A percentile compares a stretch with the other conserved stretches of the same genome.
Evolutionary conservation across 306 rosid genomes (phyloP).

Genomic region (Gastrolobium bilobum): DNA sequence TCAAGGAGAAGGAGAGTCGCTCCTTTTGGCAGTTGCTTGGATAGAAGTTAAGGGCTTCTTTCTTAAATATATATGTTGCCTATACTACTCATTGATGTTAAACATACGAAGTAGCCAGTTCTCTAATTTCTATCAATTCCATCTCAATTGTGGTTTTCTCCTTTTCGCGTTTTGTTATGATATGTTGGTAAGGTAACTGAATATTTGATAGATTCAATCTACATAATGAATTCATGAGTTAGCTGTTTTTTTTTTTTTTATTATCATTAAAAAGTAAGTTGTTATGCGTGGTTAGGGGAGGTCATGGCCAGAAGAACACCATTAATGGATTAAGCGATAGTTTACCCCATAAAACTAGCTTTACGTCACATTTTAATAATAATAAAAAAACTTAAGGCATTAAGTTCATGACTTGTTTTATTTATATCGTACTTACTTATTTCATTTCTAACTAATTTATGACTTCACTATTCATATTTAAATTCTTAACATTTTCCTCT

Average conservation of each 20-base stretch:
- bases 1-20: constrained; percentile 1
- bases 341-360: too few relatives aligned
- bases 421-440: too few relatives aligned
- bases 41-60: constrained; percentile 13
- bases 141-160: constrained; percentile 3
- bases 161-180: neutral
- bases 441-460: too few relatives aligned
- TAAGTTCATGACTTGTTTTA: too few relatives aligned
- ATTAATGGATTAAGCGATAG: too few relatives aligned
- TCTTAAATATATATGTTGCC: neutral
- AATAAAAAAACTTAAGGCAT: too few relatives aligned
- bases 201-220: neutral
- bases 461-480: too few relatives aligned
- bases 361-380: too few relatives aligned
- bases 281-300: too few relatives aligned
- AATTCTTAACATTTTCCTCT: too few relatives aligned
- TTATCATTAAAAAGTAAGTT: neutral
- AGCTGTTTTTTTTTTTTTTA: neutral
- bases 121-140: neutral
- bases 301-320: too few relatives aligned
- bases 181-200: neutral
- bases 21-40: constrained; percentile 16
- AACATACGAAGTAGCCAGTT: neutral
- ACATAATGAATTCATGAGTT: neutral
- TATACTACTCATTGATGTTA: neutral